Conservation (phyloP, 345 rosid genomes). For the Eucalyptus sp. region DNA sequence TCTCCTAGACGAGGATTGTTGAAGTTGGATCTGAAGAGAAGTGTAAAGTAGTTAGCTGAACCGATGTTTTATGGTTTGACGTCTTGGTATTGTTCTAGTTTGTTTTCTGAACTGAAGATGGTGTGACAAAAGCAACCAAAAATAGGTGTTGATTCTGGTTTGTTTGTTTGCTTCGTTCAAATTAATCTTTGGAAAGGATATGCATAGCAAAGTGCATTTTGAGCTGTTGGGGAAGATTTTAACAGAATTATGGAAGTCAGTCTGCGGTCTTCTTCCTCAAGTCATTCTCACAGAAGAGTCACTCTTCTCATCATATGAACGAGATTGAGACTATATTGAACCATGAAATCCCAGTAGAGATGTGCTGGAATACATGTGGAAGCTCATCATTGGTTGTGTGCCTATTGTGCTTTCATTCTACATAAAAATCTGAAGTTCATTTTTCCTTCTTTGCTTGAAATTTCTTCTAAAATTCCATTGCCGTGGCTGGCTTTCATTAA, state of each 20-base stretch:
- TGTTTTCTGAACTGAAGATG: not conserved
- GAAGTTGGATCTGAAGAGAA: not conserved
- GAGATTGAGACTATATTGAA: not conserved
- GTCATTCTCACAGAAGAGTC: not conserved
- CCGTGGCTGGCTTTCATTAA: not conserved
- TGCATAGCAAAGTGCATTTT: not conserved
- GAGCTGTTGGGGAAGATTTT: not conserved
- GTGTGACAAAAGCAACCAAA: not conserved
- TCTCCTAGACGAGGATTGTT: not conserved
- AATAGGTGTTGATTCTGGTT: not conserved
- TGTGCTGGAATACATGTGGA: not conserved
- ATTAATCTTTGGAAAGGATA: not conserved
- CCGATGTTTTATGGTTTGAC: not conserved
- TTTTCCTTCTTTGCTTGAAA: not conserved
- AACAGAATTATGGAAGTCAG: not conserved
- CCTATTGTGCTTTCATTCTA: not conserved
- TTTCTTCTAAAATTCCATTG: not conserved
- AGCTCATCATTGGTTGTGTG: not conserved
- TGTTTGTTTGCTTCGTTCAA: not conserved
- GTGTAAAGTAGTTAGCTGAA: not conserved
- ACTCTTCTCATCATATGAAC: not conserved
- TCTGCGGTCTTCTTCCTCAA: not conserved
- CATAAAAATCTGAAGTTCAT: not conserved
- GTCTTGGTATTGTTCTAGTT: not conserved
- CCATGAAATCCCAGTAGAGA: not conserved